A percentile compares a stretch with the other conserved stretches of the same genome.
Conservation (phyloP, 2,329 filamentous ascomycete genomes). For the Pseudogymnoascus destructans region DNA sequence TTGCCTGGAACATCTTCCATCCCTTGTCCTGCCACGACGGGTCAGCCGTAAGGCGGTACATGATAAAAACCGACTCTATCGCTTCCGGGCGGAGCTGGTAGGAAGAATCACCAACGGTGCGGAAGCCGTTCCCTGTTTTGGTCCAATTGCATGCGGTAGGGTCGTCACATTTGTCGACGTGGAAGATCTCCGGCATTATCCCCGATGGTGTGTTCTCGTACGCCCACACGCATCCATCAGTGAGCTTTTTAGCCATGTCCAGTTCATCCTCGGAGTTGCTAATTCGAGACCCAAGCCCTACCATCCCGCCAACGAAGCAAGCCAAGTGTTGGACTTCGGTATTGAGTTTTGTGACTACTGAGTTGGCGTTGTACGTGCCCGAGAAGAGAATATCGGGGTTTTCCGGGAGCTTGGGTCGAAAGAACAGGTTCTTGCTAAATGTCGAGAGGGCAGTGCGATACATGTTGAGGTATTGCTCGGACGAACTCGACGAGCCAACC, state of each 20-base stretch:
- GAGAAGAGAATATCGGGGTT: conserved; percentile 51
- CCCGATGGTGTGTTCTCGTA: conserved; percentile 44
- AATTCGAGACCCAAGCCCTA: conserved; percentile 52
- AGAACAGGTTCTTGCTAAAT: conserved; percentile 50
- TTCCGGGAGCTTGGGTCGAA: conserved; percentile 51
- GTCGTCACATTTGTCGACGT: conserved; percentile 26
- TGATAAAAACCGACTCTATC: conserved; percentile 54
- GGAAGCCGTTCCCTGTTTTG: conserved; percentile 12
- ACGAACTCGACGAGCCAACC: conserved; percentile 41
- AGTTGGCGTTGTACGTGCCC: conserved; percentile 26
- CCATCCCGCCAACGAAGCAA: conserved; percentile 61
- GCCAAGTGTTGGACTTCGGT: conserved; percentile 48
- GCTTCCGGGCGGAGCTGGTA: conserved; percentile 49
- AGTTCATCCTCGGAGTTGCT: conserved; percentile 42
- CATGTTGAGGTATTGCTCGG: conserved; percentile 48
- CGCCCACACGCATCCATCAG: conserved; percentile 49
- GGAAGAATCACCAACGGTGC: conserved; percentile 14
- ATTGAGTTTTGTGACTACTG: conserved; percentile 18
- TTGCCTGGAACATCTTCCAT: conserved; percentile 37
- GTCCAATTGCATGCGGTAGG: conserved; percentile 19
- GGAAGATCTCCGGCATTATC: conserved; percentile 46
- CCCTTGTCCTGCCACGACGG: conserved; percentile 30
- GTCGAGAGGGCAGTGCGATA: conserved; percentile 48
- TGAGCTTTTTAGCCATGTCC: conserved; percentile 41
- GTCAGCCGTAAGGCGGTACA: conserved; percentile 29